Base-by-base conservation (phyloP, 2,329 filamentous ascomycete species). In the Botryosphaeria agaves region DNA sequence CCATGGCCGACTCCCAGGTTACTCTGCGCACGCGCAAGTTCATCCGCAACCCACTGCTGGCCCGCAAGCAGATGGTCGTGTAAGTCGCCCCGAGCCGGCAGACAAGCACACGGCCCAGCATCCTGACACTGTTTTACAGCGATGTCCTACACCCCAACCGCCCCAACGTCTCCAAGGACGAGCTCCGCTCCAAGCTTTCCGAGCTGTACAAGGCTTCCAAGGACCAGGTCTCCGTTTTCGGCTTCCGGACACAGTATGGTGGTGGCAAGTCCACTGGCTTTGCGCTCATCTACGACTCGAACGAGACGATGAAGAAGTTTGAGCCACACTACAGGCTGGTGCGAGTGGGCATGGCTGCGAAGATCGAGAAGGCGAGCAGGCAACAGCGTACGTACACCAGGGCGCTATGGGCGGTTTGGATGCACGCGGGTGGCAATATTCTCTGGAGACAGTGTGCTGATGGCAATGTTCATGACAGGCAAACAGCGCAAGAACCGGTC, bases 401-500 rank as follows among this genome's bases (percentile, higher is more conserved):
- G 14, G 29, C 15, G 30, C 25, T 11, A 19, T 14, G 12, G 12
- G 27, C 12, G 27, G 8, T 20, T 15, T 17, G 15, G 11, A 25
- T n/a, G 3, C 11, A 27, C 14, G 25, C 7, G 16, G 5, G 5
- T 14, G 25, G 16, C 9, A 14, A 14, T 7, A 9, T 8, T 9
- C 7, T 29, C 11, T n/a, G 12, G 12, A 19, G 20, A 25, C 14
- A 32, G 26, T 19, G 43, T 43, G 41, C 45, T 52, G 44, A 52
- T 48, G 38, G 31, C 30, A 14, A 18, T 36, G 17, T 8, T 23
- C 30, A 26, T 31, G 24, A 69, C 65, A 95, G 87, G 87, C 78
- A 98, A 98, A 75, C 89, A 95, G 72, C 81, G 89, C 72, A 98
- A 98, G 83, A 98, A 98, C 82, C 76, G 87, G 64, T 76, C 81